phyloP scores from a whole-genome alignment of 2,329 filamentous ascomycete genomes.

The Ophiostoma fasciatum region DNA sequence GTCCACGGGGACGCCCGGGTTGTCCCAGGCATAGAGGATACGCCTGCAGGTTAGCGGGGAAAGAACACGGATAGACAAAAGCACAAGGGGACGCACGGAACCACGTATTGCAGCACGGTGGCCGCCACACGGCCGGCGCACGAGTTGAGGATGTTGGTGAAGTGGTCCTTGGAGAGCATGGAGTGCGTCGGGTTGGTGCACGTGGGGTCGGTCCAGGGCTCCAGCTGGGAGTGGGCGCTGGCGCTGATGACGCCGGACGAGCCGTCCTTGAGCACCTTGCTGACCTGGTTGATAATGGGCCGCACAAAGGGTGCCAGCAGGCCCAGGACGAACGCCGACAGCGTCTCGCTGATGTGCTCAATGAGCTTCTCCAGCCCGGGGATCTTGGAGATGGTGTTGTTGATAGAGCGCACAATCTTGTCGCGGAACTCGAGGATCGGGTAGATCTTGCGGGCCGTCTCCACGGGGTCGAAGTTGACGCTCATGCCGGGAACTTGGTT shows the following conservation, averaged over 20 bases:
- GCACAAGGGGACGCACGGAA: constrained; percentile 41
- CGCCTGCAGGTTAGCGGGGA: constrained; percentile 31
- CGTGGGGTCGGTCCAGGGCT: constrained; percentile 62
- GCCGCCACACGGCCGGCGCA: constrained; percentile 61
- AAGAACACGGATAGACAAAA: not conserved
- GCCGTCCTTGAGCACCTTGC: constrained; percentile 70
- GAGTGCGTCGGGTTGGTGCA: constrained; percentile 73
- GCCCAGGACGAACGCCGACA: constrained; percentile 84
- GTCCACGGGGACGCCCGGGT: constrained; percentile 65
- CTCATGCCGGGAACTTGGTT: constrained; percentile 62
- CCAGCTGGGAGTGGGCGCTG: constrained; percentile 59
- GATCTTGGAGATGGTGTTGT: constrained; percentile 74
- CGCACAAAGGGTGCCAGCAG: constrained; percentile 83
- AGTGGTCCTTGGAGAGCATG: constrained; percentile 74
- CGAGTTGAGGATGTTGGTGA: constrained; percentile 63
- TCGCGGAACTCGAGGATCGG: constrained; percentile 90
- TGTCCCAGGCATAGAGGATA: constrained; percentile 85
- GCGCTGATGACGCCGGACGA: constrained; percentile 56
- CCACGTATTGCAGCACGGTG: constrained; percentile 70
- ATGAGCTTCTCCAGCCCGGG: constrained; percentile 82
- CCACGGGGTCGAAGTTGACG: constrained; percentile 60
- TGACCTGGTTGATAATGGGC: constrained; percentile 79
- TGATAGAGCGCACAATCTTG: constrained; percentile 80
- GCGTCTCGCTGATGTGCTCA: constrained; percentile 82
- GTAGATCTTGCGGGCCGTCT: constrained; percentile 71